Conservation (phyloP, 2,329 filamentous ascomycete genomes). For the Metarhizium guizhouense region DNA sequence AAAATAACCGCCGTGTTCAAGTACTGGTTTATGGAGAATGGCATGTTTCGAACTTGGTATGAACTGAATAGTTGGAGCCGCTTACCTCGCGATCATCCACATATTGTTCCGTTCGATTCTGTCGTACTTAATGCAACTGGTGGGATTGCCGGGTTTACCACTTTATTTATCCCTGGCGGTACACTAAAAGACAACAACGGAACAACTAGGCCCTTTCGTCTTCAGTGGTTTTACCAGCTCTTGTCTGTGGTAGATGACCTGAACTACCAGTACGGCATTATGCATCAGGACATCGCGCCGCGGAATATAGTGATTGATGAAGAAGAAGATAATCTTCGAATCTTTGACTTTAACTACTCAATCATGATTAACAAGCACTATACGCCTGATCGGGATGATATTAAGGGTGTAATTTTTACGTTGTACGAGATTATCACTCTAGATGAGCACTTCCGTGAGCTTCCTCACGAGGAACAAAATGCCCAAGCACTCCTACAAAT, state of each 20-base stretch:
- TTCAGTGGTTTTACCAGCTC: constrained; percentile 28
- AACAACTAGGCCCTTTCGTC: constrained; percentile 19
- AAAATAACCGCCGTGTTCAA: constrained; percentile 21
- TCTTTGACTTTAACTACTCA: constrained; percentile 27
- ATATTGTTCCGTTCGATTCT: constrained; percentile 26
- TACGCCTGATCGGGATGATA: constrained; percentile 14
- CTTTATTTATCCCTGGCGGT: constrained; percentile 23
- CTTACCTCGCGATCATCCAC: constrained; percentile 24
- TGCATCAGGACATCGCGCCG: constrained; percentile 28
- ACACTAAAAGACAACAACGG: constrained; percentile 19
- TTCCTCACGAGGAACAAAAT: constrained; percentile 18
- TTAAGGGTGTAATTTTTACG: constrained; percentile 24
- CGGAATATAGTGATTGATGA: constrained; percentile 28
- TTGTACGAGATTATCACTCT: constrained; percentile 26
- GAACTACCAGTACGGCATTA: constrained; percentile 26
- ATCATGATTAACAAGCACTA: constrained; percentile 12
- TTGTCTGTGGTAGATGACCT: constrained; percentile 26
- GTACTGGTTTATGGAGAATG: constrained; percentile 21
- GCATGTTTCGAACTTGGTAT: constrained; percentile 17
- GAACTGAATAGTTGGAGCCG: constrained; percentile 26
- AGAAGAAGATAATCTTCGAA: constrained; percentile 16
- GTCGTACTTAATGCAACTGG: constrained; percentile 25
- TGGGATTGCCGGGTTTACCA: constrained; percentile 14
- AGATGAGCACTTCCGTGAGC: constrained; percentile 13
- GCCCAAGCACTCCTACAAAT: constrained; percentile 9